These are phyloP conservation scores for Metschnikowia hibisci DNA, from an alignment of 805 yeast genomes.

Conservation along the genomic window DNA sequence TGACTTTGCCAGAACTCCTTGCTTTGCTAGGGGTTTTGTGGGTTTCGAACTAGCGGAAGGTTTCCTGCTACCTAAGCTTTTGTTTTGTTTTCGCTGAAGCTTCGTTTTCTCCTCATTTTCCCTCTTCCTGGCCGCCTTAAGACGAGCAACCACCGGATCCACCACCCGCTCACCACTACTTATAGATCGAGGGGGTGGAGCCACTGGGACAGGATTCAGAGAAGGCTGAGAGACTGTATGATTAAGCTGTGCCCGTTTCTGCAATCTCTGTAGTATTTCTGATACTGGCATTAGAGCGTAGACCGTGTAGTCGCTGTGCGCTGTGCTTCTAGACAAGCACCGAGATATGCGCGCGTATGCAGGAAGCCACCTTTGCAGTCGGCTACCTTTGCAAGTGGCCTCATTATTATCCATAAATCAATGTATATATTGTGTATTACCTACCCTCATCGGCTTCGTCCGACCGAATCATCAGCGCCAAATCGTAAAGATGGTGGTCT, in stretches of 20 bases:
- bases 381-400: background rate
- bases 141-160: slow-evolving; percentile 68
- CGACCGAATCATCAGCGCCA: slow-evolving; percentile 11
- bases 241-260: slow-evolving; percentile 12
- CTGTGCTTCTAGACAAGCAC: background rate
- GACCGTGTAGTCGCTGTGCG: background rate
- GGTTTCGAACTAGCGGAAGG: background rate
- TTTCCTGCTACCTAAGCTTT: slow-evolving; percentile 28
- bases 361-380: background rate
- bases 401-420: background rate
- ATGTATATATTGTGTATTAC: background rate
- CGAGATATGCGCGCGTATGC: background rate
- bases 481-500: slow-evolving; percentile 11
- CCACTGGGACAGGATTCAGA: background rate
- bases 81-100: slow-evolving; percentile 28
- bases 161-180: slow-evolving; percentile 23
- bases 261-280: slow-evolving; percentile 29
- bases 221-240: background rate
- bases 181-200: background rate
- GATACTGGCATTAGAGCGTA: slow-evolving; percentile 25
- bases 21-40: background rate
- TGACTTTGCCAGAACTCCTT: background rate
- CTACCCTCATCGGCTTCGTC: slow-evolving; percentile 1
- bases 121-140: slow-evolving; percentile 61
- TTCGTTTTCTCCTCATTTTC: slow-evolving; percentile 46